Conservation (phyloP, 1,284 basidiomycete genomes). For the Acaromyces ingoldii region DNA sequence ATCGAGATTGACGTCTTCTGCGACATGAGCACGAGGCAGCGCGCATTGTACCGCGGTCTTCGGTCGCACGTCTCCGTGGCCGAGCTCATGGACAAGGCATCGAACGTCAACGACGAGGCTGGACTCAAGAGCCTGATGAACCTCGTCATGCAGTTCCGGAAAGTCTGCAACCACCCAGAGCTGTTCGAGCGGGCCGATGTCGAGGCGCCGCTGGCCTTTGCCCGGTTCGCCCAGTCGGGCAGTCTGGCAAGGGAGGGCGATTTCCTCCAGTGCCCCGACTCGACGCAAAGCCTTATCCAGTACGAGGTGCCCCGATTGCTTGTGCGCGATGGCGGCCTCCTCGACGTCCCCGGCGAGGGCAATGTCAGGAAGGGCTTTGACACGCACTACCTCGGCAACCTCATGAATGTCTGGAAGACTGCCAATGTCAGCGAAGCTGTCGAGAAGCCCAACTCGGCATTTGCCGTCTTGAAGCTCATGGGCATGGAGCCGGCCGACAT, state of each 20-base stretch:
- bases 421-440: slow-evolving; percentile 74
- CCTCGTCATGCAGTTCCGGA: slow-evolving; percentile 99
- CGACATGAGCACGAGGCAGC: slow-evolving; percentile 87
- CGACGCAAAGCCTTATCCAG: slow-evolving; percentile 79
- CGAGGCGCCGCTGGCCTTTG: slow-evolving; percentile 83
- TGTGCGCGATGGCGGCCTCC: slow-evolving; percentile 72
- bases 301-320: slow-evolving; percentile 70
- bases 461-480: slow-evolving; percentile 72
- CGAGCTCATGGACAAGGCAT: slow-evolving; percentile 87
- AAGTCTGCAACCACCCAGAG: slow-evolving; percentile 98
- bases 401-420: slow-evolving; percentile 87
- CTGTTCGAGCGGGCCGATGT: slow-evolving; percentile 97
- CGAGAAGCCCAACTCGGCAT: slow-evolving; percentile 59
- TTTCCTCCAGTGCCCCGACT: slow-evolving; percentile 71
- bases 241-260: slow-evolving; percentile 81
- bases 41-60: slow-evolving; percentile 83
- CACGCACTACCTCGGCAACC: slow-evolving; percentile 62
- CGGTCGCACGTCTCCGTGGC: slow-evolving; percentile 89
- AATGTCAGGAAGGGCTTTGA: slow-evolving; percentile 60
- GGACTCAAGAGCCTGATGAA: slow-evolving; percentile 94
- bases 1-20: slow-evolving; percentile 96
- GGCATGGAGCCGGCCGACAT: slow-evolving; percentile 63
- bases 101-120: slow-evolving; percentile 77
- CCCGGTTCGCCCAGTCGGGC: slow-evolving; percentile 73
- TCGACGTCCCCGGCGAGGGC: slow-evolving; percentile 66